Conservation (phyloP, 2,329 filamentous ascomycete genomes). For the Arthrobotrys megalospora region DNA sequence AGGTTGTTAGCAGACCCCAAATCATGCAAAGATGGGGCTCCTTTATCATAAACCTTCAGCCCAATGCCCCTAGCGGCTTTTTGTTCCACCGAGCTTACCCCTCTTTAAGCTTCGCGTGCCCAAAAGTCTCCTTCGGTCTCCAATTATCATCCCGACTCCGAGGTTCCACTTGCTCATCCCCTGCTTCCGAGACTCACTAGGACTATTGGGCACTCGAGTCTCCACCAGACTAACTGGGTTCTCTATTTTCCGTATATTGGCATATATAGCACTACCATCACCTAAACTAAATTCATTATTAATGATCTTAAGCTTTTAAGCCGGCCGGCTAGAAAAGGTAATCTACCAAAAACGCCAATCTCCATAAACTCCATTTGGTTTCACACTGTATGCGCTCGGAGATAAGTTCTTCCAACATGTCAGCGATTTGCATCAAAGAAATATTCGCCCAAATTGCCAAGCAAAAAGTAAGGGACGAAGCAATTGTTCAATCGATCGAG, state of each 20-base stretch:
- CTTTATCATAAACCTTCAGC: background rate
- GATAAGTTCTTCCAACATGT: constrained; percentile 17
- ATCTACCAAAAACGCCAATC: background rate
- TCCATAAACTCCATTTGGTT: constrained; percentile 9
- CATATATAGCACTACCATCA: too few relatives aligned
- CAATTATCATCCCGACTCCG: constrained; percentile 23
- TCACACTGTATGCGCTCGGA: too few relatives aligned
- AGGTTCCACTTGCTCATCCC: background rate
- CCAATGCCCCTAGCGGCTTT: constrained; percentile 3
- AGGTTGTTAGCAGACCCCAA: too few relatives aligned
- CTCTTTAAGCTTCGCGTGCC: background rate
- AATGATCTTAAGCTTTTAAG: too few relatives aligned
- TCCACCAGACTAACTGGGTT: background rate
- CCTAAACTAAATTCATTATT: too few relatives aligned
- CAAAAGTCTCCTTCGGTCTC: constrained; percentile 18
- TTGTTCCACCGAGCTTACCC: background rate
- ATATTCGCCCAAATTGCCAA: background rate
- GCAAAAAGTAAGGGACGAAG: background rate
- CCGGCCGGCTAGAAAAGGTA: too few relatives aligned
- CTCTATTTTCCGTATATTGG: too few relatives aligned
- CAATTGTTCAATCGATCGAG: too few relatives aligned
- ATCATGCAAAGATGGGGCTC: too few relatives aligned
- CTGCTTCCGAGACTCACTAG: background rate
- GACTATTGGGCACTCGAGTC: background rate
- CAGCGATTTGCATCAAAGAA: constrained; percentile 8